Evolutionary conservation across 768 basidiomycete genomes (phyloP).

Genomic region (Termitomyces sp.): DNA sequence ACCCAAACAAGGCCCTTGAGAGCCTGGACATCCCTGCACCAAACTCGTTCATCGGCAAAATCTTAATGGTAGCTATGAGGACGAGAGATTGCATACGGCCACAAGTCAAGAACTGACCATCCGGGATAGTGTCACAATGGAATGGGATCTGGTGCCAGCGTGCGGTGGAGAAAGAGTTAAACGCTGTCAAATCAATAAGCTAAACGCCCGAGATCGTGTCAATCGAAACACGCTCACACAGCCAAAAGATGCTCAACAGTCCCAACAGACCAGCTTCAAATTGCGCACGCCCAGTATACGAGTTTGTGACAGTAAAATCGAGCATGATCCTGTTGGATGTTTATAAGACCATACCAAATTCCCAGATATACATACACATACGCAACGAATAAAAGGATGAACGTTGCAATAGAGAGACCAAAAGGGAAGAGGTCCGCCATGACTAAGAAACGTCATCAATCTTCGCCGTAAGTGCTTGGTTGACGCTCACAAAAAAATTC

Average conservation of each 20-base stretch:
- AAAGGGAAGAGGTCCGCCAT: conserved; percentile 60
- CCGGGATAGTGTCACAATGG: conserved; percentile 44
- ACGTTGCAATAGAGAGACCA: conserved; percentile 49
- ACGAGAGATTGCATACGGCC: not conserved
- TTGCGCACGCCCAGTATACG: conserved; percentile 43
- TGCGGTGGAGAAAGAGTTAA: conserved; percentile 58
- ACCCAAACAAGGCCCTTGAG: conserved; percentile 59
- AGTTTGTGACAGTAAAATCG: conserved; percentile 37
- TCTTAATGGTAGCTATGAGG: conserved; percentile 19
- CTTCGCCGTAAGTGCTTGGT: no score
- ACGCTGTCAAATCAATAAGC: conserved; percentile 27
- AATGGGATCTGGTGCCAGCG: conserved; percentile 50
- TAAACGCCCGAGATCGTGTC: not conserved
- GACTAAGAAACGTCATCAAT: conserved; percentile 25
- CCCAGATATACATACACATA: conserved; percentile 22
- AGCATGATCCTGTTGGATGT: conserved; percentile 32
- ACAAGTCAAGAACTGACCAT: conserved; percentile 22
- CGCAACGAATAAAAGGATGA: conserved; percentile 40
- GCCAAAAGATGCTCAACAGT: conserved; percentile 48
- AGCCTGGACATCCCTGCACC: conserved; percentile 53
- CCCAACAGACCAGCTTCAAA: conserved; percentile 44
- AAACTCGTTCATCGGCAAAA: conserved; percentile 38
- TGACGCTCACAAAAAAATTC: conserved; percentile 55
- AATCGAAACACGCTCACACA: conserved; percentile 32
- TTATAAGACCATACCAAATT: not conserved